Evolutionary conservation across 176 grass and related monocot species (phyloP).

Genomic region (Rhynchospora breviuscula): DNA sequence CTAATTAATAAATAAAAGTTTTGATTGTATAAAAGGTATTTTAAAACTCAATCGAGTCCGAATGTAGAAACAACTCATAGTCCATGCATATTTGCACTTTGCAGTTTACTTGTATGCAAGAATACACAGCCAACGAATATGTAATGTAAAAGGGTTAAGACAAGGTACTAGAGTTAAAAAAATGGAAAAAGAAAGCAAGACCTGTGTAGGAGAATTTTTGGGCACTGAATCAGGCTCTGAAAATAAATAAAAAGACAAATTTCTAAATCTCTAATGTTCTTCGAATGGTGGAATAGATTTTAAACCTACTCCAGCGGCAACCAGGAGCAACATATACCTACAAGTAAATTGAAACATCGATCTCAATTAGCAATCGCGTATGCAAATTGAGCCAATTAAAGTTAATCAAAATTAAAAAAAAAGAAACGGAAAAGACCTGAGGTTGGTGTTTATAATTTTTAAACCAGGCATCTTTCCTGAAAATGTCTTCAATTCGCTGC

Average conservation of each 20-base stretch:
- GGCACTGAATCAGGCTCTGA: slow-evolving; percentile 79
- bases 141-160: no score
- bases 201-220: slow-evolving; percentile 96
- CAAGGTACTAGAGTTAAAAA: neutral
- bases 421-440: slow-evolving; percentile 27
- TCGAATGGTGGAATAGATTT: slow-evolving; percentile 98
- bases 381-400: no score
- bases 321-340: slow-evolving; percentile 93
- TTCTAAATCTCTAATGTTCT: slow-evolving; percentile 97
- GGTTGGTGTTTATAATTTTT: slow-evolving; percentile 38
- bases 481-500: slow-evolving; percentile 79
- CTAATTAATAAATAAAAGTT: no score
- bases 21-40: no score
- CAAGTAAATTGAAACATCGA: slow-evolving; percentile 6
- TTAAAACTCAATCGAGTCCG: no score
- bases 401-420: no score
- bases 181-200: neutral
- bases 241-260: slow-evolving; percentile 77
- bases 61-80: no score
- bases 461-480: slow-evolving; percentile 88
- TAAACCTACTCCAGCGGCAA: slow-evolving; percentile 90
- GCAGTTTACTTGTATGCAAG: no score
- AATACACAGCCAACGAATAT: no score
- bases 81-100: no score
- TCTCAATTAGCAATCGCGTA: no score